These are phyloP conservation scores for Talaromyces sp. DNA, from an alignment of 2,329 filamentous ascomycete species.

Conservation along the genomic window DNA sequence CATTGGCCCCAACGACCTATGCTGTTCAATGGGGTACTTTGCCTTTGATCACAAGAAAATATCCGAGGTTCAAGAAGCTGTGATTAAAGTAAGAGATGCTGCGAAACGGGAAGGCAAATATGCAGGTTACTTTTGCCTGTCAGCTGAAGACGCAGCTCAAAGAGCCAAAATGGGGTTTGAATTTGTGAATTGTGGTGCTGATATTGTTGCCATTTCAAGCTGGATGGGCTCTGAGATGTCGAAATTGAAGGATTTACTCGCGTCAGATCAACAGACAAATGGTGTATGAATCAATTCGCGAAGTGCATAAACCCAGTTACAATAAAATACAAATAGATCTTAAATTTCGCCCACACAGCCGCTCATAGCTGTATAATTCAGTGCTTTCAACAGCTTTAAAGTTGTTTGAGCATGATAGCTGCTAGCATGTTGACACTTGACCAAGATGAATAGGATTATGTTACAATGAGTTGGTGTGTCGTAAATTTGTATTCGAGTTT, in stretches of 20 bases:
- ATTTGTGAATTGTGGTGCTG: neutral
- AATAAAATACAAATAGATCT: neutral
- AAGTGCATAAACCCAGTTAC: neutral
- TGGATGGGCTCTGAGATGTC: neutral
- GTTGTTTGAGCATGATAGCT: neutral
- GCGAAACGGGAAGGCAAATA: neutral
- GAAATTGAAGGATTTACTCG: neutral
- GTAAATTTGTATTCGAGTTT: neutral
- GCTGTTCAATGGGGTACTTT: neutral
- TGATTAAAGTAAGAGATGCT: neutral
- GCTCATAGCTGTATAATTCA: neutral
- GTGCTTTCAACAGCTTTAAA: neutral
- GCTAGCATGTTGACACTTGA: neutral
- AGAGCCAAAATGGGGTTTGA: neutral
- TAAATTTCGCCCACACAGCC: neutral
- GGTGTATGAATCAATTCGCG: neutral
- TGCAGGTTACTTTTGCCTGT: neutral
- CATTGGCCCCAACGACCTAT: neutral
- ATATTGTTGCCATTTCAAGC: neutral
- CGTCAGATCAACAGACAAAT: neutral
- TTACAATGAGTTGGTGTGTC: neutral
- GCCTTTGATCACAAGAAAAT: neutral
- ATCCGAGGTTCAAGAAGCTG: neutral
- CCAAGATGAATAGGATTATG: neutral
- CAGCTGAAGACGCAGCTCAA: neutral